Evolutionary conservation across 2,329 filamentous ascomycete species (phyloP), one percentile per base, ranked within the genome.

Genomic region (Diaporthe eres): DNA sequence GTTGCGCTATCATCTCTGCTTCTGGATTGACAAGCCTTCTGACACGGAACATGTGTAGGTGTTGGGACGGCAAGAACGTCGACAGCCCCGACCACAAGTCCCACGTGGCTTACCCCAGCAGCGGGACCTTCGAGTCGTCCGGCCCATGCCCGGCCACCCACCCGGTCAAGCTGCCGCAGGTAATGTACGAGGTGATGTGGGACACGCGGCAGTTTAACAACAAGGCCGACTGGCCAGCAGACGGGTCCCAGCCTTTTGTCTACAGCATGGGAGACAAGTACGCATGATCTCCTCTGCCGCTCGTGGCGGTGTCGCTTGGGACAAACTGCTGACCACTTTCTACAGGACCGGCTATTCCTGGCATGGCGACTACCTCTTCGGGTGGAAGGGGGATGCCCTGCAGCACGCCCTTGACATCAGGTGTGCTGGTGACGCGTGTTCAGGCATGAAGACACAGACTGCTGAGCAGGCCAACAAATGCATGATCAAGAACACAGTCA

Each of bases 181-280:
- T 85, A 4, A 85, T 86, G 80, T 85, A 85, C 77, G 85, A 86
- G 78, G 83, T 85, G 3, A 83, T 83, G 78, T 86, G 84, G 80
- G 84, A 86, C 74, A 86, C 82, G 3, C 80, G 81, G 3, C 78
- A 79, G 10, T 84, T 84, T 77, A 84, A 83, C 78, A 80, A 83
- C 79, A 49, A 80, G 80, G 78, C 78, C 42, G 81, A 79, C 76
- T 81, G 84, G 84, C 80, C 80, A 17, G 81, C 82, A 34, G 82
- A 84, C 79, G 82, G 81, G 25, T 80, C 79, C 7, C 80, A 82
- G 78, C 81, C 82, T 2, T 68, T 68, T 8, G 47, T 68, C 65
- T 82, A 81, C 79, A 80, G 77, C 25, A 82, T 80, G 60, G 81
- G 81, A 28, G 81, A 83, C 49, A 68, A 68, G 65, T 68, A 15